phyloP scores from a whole-genome alignment of 2,329 filamentous ascomycete species.

The Colletotrichum higginsianum region DNA sequence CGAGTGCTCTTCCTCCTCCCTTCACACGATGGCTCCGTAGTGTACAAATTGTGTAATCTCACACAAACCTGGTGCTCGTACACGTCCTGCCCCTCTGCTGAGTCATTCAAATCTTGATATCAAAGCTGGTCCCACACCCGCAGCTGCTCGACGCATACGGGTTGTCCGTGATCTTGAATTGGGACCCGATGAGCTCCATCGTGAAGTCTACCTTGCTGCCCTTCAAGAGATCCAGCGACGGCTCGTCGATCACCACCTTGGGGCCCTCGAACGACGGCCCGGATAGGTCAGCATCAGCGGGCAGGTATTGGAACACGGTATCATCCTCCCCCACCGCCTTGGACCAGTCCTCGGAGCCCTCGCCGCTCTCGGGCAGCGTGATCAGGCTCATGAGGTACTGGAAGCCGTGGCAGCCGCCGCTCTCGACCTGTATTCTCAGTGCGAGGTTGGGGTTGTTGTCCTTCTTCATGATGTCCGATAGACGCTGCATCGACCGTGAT shows the following conservation, averaged over 20 bases:
- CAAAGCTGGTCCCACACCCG: conserved; percentile 97
- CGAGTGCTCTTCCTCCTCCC: background rate
- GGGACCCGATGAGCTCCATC: conserved; percentile 88
- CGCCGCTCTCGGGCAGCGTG: conserved; percentile 62
- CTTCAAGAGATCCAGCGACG: conserved; percentile 88
- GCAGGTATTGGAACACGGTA: conserved; percentile 83
- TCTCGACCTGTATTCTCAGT: conserved; percentile 92
- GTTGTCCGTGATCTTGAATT: conserved; percentile 98
- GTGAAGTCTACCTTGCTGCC: conserved; percentile 98
- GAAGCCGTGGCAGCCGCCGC: conserved; percentile 96
- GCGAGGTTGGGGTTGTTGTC: conserved; percentile 84
- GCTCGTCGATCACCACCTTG: conserved; percentile 91
- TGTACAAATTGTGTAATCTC: background rate
- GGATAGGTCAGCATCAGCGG: conserved; percentile 58
- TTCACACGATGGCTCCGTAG: too few species aligned
- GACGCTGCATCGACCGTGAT: conserved; percentile 65
- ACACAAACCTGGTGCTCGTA: too few species aligned
- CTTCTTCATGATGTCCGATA: conserved; percentile 82
- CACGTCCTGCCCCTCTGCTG: background rate
- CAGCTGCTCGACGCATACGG: conserved; percentile 93
- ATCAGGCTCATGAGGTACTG: conserved; percentile 96
- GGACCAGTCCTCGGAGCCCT: conserved; percentile 52
- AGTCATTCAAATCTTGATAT: conserved; percentile 77
- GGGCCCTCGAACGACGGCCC: conserved; percentile 59
- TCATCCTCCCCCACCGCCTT: conserved; percentile 78